Conservation (phyloP, 208 protist species). For the Crithidia brevicula region DNA sequence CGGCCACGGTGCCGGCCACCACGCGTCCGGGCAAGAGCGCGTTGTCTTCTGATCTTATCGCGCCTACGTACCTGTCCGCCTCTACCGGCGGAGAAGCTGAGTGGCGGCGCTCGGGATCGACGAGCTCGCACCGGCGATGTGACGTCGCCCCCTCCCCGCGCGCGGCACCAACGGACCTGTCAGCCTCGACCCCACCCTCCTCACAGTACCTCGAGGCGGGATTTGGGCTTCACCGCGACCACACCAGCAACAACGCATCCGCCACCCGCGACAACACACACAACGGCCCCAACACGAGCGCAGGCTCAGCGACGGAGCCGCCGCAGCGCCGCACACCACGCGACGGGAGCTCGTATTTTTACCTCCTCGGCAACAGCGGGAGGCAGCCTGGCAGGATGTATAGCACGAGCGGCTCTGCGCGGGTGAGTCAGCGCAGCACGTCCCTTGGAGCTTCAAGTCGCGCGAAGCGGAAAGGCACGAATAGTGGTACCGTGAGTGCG, state of each 20-base stretch:
- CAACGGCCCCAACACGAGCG: slow-evolving; percentile 12
- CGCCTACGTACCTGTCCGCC: not conserved
- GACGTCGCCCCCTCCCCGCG: slow-evolving; percentile 10
- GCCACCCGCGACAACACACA: slow-evolving; percentile 1
- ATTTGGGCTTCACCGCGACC: not conserved
- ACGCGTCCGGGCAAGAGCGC: slow-evolving; percentile 7
- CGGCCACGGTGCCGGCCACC: slow-evolving; percentile 7
- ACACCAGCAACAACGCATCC: not conserved
- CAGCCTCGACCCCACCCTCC: not conserved
- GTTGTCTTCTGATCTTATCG: not conserved
- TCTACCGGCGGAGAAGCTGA: not conserved
- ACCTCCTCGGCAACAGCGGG: slow-evolving; percentile 4
- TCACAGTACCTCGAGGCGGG: slow-evolving; percentile 22
- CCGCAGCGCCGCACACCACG: slow-evolving; percentile 13
- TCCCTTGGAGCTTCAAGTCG: slow-evolving; percentile 1
- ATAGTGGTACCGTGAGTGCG: slow-evolving; percentile 3
- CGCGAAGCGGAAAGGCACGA: not conserved
- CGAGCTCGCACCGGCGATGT: slow-evolving; percentile 6
- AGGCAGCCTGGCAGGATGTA: slow-evolving; percentile 4
- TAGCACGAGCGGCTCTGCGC: not conserved
- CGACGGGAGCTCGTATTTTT: slow-evolving; percentile 10
- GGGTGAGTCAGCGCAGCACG: slow-evolving; percentile 2
- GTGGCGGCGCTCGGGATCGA: not conserved
- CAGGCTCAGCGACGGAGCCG: not conserved
- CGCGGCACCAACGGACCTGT: not conserved